These are phyloP conservation scores for Neoboletus brunneissimus DNA, from an alignment of 768 basidiomycete species.

Conservation along the genomic window DNA sequence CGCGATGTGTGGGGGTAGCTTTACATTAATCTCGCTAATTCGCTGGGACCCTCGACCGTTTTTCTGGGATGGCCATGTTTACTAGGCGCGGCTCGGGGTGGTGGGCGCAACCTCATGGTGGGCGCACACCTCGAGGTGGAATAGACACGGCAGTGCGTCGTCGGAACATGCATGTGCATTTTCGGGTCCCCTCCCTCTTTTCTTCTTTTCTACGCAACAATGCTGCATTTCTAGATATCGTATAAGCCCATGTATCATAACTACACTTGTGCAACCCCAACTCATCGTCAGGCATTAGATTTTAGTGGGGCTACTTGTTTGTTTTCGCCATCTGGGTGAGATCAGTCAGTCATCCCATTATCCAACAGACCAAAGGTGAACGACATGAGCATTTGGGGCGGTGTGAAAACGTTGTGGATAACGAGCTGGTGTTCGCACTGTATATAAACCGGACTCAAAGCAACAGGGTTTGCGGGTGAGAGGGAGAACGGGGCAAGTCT, in stretches of 20 bases:
- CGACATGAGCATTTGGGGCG: too few species aligned
- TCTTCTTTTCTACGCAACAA: neutral
- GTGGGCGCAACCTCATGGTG: too few species aligned
- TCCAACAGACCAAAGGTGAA: too few species aligned
- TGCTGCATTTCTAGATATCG: neutral
- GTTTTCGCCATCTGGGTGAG: conserved; percentile 39
- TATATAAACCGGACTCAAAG: neutral
- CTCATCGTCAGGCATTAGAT: neutral
- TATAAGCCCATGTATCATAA: neutral
- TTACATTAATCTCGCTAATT: conserved; percentile 3
- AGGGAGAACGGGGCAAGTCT: neutral
- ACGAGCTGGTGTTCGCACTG: neutral
- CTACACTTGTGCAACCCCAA: neutral
- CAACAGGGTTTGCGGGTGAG: neutral
- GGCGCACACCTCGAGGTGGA: too few species aligned
- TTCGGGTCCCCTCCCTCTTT: neutral
- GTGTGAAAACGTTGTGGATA: neutral
- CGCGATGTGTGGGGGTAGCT: too few species aligned
- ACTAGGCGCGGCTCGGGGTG: neutral
- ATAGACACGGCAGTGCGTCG: neutral
- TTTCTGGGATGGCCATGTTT: too few species aligned
- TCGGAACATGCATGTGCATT: neutral
- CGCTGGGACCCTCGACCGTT: neutral
- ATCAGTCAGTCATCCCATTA: neutral
- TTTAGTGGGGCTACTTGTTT: neutral